A percentile compares a stretch with the other conserved stretches of the same genome.
Evolutionary conservation across 31 red algal species (phyloP).

Genomic region (Porphyra umbilicalis): DNA sequence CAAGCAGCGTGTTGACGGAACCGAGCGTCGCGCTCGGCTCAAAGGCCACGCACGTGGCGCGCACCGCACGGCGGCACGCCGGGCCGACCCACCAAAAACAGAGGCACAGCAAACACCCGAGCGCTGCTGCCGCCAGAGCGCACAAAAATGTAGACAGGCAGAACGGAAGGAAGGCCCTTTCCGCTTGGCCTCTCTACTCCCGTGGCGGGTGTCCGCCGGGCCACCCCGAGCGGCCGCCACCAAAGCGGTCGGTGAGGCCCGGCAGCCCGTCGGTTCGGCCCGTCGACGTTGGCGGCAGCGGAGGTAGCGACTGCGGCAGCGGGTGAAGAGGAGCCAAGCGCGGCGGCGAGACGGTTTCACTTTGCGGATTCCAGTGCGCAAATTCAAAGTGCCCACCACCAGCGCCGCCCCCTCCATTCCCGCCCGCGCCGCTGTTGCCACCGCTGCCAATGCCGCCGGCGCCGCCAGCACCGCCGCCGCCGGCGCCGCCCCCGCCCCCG

Average conservation of each 20-base stretch:
- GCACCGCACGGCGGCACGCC: too few relatives aligned
- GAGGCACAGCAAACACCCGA: too few relatives aligned
- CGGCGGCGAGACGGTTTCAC: background rate
- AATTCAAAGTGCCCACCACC: background rate
- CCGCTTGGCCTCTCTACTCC: too few relatives aligned
- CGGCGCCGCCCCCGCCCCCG: background rate
- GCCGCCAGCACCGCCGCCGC: background rate
- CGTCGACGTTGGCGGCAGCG: background rate
- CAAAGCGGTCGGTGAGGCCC: background rate
- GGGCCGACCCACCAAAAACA: too few relatives aligned
- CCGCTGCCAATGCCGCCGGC: background rate
- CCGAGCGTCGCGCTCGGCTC: too few relatives aligned
- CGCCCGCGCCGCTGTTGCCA: background rate
- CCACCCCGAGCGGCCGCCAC: background rate
- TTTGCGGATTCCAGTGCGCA: background rate
- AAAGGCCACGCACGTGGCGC: too few relatives aligned
- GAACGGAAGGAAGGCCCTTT: too few relatives aligned
- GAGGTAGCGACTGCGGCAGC: background rate
- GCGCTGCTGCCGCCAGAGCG: too few relatives aligned
- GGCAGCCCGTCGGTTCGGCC: background rate
- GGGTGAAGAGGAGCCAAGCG: background rate
- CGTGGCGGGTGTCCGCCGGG: background rate
- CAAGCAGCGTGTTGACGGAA: too few relatives aligned
- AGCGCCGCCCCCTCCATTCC: background rate
- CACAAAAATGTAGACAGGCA: too few relatives aligned